Percentiles rank a stretch among this genome's conserved stretches.
Evolutionary conservation across 1,284 basidiomycete species (phyloP).

Genomic region (Afroboletus lepidellus): DNA sequence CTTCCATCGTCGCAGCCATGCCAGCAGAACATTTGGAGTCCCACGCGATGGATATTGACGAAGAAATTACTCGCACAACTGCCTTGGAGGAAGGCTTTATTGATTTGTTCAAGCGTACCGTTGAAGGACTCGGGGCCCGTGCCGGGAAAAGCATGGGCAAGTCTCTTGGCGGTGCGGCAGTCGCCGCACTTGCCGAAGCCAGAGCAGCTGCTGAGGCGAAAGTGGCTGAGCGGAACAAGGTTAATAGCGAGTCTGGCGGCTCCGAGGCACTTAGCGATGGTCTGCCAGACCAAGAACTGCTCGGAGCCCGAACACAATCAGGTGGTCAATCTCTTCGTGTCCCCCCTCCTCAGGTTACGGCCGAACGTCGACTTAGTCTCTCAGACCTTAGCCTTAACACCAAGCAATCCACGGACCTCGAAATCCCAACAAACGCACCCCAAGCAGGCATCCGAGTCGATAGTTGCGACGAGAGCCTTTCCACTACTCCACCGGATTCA

Average conservation of each 20-base stretch:
- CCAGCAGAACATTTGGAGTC: slow-evolving; percentile 3
- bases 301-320: slow-evolving; percentile 17
- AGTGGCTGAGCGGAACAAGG: slow-evolving; percentile 59
- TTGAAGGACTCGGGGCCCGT: slow-evolving; percentile 64
- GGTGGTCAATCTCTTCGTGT: background rate
- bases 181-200: slow-evolving; percentile 65
- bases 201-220: slow-evolving; percentile 68
- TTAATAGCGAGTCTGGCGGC: slow-evolving; percentile 39
- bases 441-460: background rate
- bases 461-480: slow-evolving; percentile 34
- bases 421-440: background rate
- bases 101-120: slow-evolving; percentile 63
- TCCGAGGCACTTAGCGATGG: slow-evolving; percentile 20
- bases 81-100: slow-evolving; percentile 48
- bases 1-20: background rate
- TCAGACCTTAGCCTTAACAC: slow-evolving; percentile 24
- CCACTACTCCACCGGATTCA: slow-evolving; percentile 61
- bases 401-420: background rate
- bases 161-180: slow-evolving; percentile 56
- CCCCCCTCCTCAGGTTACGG: background rate
- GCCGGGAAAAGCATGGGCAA: slow-evolving; percentile 60
- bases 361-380: slow-evolving; percentile 22
- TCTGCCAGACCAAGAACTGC: slow-evolving; percentile 2
- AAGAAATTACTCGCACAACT: slow-evolving; percentile 13
- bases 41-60: slow-evolving; percentile 17